Base-by-base conservation (phyloP, 2,329 filamentous ascomycete genomes). In the Immersiporthe knoxdaviesiana region DNA sequence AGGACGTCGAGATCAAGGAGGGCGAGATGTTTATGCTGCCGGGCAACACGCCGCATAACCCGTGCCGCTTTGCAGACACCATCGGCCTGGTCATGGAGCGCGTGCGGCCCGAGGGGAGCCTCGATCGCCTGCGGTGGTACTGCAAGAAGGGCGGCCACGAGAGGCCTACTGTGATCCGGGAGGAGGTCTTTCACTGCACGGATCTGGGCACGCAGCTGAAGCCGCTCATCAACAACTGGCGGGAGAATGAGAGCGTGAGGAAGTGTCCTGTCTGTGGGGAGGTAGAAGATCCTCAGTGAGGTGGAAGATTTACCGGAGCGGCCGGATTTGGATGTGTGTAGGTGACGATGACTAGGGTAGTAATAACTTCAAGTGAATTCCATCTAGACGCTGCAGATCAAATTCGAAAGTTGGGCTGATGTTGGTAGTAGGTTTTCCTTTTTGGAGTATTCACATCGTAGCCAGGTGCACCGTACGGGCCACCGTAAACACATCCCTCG, bases 401-500 rank as follows among this genome's bases (percentile, higher is more conserved):
- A 8, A 16, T 27, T 16, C 14, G n/a, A 12, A 44, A 27, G 24
- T 21, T 61, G 52, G 21, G 6, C 21, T n/a, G 1, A n/a, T n/a
- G 5, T 47, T 21, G 41, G 41, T 47, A 11, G 21, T n/a, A 18
- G 44, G 8, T 35, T 4, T 35, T 4, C n/a, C n/a, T 35, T 4
- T 4, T 4, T 35, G 35, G 35, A 35, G 4, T 8, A 30, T 68
- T 35, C n/a, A 70, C 12, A 37, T 39, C 5, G 67, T 69, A 27
- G 67, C 69, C 3, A 71, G 39, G 67, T 78, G 76, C 63, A 79
- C 47, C 14, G 77, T 79, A 58, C 76, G 70, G 16, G 75, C 73
- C 11, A 76, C 73, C 0, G 77, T 79, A 64, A 79, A 79, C 21
- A 78, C 76, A 41, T 78, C 76, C 44, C 77, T 72, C 30, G 75